These are phyloP conservation scores for Vitis riparia DNA, from an alignment of 164 flowering plant genomes.

Conservation along the genomic window DNA sequence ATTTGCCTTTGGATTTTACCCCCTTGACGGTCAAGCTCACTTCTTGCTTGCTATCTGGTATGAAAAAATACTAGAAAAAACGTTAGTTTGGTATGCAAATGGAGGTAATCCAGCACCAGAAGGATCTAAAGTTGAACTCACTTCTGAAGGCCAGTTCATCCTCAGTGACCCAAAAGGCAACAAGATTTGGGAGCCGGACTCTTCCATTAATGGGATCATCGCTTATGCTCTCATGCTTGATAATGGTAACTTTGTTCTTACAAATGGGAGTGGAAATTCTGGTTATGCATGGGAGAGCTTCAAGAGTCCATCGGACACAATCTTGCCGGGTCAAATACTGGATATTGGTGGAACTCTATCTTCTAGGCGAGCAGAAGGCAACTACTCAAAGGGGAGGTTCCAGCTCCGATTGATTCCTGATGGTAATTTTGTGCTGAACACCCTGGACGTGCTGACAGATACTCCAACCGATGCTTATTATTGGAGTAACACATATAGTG, in stretches of 20 bases:
- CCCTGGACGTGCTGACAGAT: background rate
- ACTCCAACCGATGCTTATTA: background rate
- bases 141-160: background rate
- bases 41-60: slow-evolving; percentile 14
- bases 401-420: background rate
- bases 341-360: background rate
- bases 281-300: slow-evolving; percentile 3
- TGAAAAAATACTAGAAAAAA: slow-evolving; percentile 6
- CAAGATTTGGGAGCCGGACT: background rate
- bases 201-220: background rate
- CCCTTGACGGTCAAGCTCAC: background rate
- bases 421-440: slow-evolving; percentile 6
- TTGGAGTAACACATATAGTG: background rate
- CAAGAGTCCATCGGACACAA: background rate
- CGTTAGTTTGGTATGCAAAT: slow-evolving; percentile 7
- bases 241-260: slow-evolving; percentile 1
- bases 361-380: background rate
- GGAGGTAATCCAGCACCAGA: background rate
- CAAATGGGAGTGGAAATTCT: background rate
- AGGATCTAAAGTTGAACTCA: background rate
- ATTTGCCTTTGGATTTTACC: slow-evolving; percentile 4
- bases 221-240: slow-evolving; percentile 5
- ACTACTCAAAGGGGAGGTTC: background rate
- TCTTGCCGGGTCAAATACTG: background rate
- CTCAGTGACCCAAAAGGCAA: background rate